Evolutionary conservation across 495 filamentous ascomycete species (phyloP), one percentile per base, ranked within the genome.

Genomic region (Letharia columbiana): DNA sequence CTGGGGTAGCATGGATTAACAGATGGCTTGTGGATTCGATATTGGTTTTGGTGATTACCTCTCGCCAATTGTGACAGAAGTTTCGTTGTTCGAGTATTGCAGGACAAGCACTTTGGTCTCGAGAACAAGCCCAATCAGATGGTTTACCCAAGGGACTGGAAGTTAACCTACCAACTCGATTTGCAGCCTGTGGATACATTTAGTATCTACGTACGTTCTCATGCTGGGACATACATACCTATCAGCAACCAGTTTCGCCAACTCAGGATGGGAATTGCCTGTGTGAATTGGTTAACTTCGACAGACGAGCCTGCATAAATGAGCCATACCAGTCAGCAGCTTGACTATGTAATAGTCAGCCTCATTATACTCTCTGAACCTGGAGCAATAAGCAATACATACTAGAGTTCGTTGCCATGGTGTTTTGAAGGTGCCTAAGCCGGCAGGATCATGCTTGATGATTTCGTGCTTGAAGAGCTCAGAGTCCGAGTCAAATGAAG

Each of bases 31-130:
- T 33, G n/a, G 23, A 54, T 17, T 33, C 23, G 4, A 17, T 31
- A 2, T 33, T 17, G 5, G 12, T 1, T 33, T 33, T 54, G 13
- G 10, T 6, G 41, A 50, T 44, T 67, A 98, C 94, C 69, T 89
- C 77, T 98, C 94, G 74, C 92, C 93, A 68, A 98, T 95, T 17
- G 94, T 96, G 63, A 98, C 91, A 68, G 90, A 94, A 18, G 91
- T 97, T 75, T 98, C 94, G 72, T 97, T 92, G 80, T 98, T 98
- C 60, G 93, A 96, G 78, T 96, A 96, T 74, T 97, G 92, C 71
- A 96, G 82, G 67, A 92, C 91, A 80, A 96, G 86, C 60, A 96
- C 92, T 80, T 93, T 91, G 69, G 91, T 60, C 54, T 57, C 8
- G 54, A 57, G 54, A 17, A 40, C 5, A 10, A 31, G 58, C 23